Base-by-base conservation (phyloP, 495 filamentous ascomycete species). In the Hyaloscypha bicolor region DNA sequence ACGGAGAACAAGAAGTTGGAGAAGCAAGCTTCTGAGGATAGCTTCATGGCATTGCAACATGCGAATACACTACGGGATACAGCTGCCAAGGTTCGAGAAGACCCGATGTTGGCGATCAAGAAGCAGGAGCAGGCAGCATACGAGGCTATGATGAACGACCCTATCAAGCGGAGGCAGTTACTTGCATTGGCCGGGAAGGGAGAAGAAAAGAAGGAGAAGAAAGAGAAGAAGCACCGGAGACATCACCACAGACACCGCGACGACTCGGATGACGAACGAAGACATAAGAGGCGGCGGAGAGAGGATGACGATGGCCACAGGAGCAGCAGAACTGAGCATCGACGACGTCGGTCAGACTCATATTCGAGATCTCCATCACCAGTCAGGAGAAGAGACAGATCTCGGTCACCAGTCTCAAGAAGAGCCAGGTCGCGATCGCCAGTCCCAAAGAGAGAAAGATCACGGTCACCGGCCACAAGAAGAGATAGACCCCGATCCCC, bases 71-170 rank as follows among this genome's bases (percentile, higher is more conserved):
- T 86, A 53, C 81, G 92, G 48, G 95, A 98, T 77, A 90, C 88
- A 0, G 89, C 91, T 66, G 71, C 84, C 14, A 99, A 99, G 80
- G 88, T 98, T 56, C 78, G 91, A 73, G 90, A 93, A 62, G 95
- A 99, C 73, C 95, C 95, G 42, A 78, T 99, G 71, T 76, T 99
- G 37, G 91, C 92, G 58, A 96, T 99, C 73, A 96, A 94, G 83
- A 91, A 86, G 77, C 87, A 93, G 76, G 93, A 97, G 74, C 93
- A 97, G 78, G 91, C 91, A 64, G 92, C 93, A 6, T 94, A 94
- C 72, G 92, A 97, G 76, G 87, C 88, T 0, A 87, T 91, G 82
- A 92, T 97, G 83, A 96, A 93, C 66, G 92, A 96, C 73, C 87
- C 91, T 3, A 82, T 89, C 53, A 88, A 87, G 74, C 83, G 90